Percentiles rank a stretch among this genome's conserved stretches.
Evolutionary conservation across 2,329 filamentous ascomycete genomes (phyloP).

Genomic region (Talaromyces amestolkiae): DNA sequence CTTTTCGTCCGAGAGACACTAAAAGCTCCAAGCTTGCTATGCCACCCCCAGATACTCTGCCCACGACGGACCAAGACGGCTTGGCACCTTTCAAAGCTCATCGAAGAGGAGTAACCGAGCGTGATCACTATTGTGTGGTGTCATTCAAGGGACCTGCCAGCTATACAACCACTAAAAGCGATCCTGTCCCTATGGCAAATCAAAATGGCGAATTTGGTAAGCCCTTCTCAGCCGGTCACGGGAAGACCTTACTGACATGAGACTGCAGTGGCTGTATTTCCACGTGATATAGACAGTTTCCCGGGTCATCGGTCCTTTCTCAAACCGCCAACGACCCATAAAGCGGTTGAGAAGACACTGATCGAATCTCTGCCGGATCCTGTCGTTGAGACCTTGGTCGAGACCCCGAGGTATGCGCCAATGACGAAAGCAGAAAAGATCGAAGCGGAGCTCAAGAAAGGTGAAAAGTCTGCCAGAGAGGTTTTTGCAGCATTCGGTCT

Average conservation of each 20-base stretch:
- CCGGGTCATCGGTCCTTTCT: not conserved
- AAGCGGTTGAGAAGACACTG: not conserved
- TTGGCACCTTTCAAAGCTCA: slow-evolving; percentile 38
- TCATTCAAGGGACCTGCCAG: slow-evolving; percentile 31
- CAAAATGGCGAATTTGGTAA: slow-evolving; percentile 10
- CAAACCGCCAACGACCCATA: not conserved
- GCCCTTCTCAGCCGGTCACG: not conserved
- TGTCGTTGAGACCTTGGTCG: not conserved
- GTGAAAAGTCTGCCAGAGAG: slow-evolving; percentile 9
- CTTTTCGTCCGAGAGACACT: slow-evolving; percentile 32
- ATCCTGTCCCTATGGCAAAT: slow-evolving; percentile 29
- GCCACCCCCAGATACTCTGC: slow-evolving; percentile 32
- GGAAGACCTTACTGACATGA: not conserved
- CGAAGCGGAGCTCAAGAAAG: slow-evolving; percentile 22
- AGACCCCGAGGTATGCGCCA: slow-evolving; percentile 22
- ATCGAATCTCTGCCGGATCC: not conserved
- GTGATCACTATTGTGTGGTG: slow-evolving; percentile 44
- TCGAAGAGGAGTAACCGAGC: slow-evolving; percentile 41
- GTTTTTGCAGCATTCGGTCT: slow-evolving; percentile 32
- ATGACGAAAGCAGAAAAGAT: slow-evolving; percentile 41
- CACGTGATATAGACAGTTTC: not conserved
- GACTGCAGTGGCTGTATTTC: slow-evolving; percentile 12
- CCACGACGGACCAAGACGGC: slow-evolving; percentile 48
- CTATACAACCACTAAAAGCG: slow-evolving; percentile 35
- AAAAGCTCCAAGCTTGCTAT: slow-evolving; percentile 30